A percentile compares a stretch with the other conserved stretches of the same genome.
phyloP scores from a whole-genome alignment of 495 filamentous ascomycete species.

The Jackrogersella minutella region DNA sequence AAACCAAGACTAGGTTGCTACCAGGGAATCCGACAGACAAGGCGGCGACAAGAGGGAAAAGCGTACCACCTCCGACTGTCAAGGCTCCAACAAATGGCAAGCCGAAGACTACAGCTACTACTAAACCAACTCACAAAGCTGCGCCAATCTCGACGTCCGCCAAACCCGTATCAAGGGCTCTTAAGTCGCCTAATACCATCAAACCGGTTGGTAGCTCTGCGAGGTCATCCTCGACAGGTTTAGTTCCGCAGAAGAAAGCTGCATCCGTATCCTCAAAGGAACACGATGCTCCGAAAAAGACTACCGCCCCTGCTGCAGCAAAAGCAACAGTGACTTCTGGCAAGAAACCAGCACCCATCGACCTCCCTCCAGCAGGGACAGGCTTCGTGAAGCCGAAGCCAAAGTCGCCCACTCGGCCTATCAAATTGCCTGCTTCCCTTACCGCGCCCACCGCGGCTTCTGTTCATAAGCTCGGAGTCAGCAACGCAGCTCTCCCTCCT shows the following conservation, averaged over 20 bases:
- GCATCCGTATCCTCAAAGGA: constrained; percentile 40
- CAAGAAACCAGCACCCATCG: constrained; percentile 49
- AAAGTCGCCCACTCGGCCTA: constrained; percentile 71
- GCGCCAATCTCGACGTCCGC: constrained; percentile 44
- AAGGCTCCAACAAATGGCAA: constrained; percentile 25
- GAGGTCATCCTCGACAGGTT: constrained; percentile 23
- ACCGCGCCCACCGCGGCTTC: constrained; percentile 71
- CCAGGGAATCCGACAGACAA: constrained; percentile 41
- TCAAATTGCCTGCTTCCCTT: constrained; percentile 67
- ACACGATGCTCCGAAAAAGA: constrained; percentile 41
- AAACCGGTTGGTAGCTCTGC: constrained; percentile 46
- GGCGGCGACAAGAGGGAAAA: constrained; percentile 29
- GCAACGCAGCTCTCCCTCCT: constrained; percentile 38
- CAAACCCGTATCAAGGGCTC: constrained; percentile 48
- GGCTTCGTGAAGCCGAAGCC: constrained; percentile 65
- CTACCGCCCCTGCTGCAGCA: constrained; percentile 9
- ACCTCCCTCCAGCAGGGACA: constrained; percentile 46
- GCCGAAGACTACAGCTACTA: constrained; percentile 24
- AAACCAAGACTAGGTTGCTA: constrained; percentile 36
- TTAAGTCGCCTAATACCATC: constrained; percentile 48
- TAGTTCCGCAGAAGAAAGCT: constrained; percentile 47
- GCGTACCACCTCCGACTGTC: constrained; percentile 21
- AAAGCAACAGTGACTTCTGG: constrained; percentile 24
- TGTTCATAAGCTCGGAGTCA: constrained; percentile 60
- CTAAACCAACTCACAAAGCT: constrained; percentile 44